Conservation (phyloP, 345 rosid genomes). For the Populus euphratica region DNA sequence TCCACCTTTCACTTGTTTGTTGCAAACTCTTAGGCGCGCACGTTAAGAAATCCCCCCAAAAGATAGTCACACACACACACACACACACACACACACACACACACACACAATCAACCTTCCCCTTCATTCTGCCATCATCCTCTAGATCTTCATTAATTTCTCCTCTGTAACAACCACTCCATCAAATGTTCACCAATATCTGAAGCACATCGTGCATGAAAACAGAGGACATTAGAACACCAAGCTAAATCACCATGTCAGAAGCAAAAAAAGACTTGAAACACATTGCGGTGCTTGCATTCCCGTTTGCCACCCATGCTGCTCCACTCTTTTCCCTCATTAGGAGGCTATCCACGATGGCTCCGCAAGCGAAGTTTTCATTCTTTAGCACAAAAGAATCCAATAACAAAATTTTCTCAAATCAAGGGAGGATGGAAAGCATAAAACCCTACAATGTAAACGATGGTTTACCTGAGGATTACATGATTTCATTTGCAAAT, state of each 20-base stretch:
- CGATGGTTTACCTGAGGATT: slow-evolving; percentile 39
- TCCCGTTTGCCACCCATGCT: slow-evolving; percentile 42
- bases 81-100: too few species aligned
- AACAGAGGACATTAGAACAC: too few species aligned
- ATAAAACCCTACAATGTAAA: slow-evolving; percentile 28
- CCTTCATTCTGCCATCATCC: too few species aligned
- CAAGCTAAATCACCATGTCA: not conserved
- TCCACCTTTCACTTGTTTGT: too few species aligned
- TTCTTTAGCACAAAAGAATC: slow-evolving; percentile 9
- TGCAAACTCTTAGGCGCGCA: too few species aligned
- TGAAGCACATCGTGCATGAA: too few species aligned
- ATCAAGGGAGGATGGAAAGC: not conserved
- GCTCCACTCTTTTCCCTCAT: slow-evolving; percentile 31
- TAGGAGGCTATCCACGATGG: slow-evolving; percentile 9
- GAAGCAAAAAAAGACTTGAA: not conserved
- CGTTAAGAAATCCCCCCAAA: too few species aligned
- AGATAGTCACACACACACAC: too few species aligned
- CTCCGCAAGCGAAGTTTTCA: not conserved
- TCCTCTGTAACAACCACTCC: too few species aligned
- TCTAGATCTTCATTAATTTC: too few species aligned
- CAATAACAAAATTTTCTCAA: slow-evolving; percentile 27
- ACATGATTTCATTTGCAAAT: slow-evolving; percentile 10
- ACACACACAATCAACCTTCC: too few species aligned
- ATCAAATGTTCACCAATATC: too few species aligned
- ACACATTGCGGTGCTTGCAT: slow-evolving; percentile 37